phyloP scores from a whole-genome alignment of 140 eudicot genomes.

The Stevia rebaudiana region DNA sequence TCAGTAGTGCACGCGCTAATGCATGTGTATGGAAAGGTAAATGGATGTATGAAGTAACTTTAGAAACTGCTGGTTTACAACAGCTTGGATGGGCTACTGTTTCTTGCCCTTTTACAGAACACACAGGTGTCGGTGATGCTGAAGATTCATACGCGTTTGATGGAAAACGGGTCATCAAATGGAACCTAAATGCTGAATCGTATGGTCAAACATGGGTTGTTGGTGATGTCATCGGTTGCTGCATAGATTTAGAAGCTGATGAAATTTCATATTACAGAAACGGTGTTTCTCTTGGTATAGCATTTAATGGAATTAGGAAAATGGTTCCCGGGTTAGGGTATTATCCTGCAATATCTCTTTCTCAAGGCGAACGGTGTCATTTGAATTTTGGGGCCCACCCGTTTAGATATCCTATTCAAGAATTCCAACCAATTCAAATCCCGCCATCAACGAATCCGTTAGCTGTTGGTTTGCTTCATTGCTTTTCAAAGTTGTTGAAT shows the following conservation, averaged over 20 bases:
- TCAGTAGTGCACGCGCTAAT: slow-evolving; percentile 85
- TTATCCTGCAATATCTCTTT: slow-evolving; percentile 89
- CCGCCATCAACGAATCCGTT: slow-evolving; percentile 48
- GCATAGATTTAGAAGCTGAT: slow-evolving; percentile 78
- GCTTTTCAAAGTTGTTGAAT: slow-evolving; percentile 67
- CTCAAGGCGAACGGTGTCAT: slow-evolving; percentile 92
- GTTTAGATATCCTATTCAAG: slow-evolving; percentile 66
- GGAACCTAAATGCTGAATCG: slow-evolving; percentile 69
- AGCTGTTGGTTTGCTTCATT: slow-evolving; percentile 50
- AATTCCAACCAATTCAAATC: slow-evolving; percentile 74
- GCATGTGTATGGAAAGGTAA: slow-evolving; percentile 99
- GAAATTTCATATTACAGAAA: slow-evolving; percentile 69
- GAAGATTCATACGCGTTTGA: slow-evolving; percentile 96
- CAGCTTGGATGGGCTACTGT: slow-evolving; percentile 98
- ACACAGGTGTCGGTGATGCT: slow-evolving; percentile 92
- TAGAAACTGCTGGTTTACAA: slow-evolving; percentile 91
- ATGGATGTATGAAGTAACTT: slow-evolving; percentile 99
- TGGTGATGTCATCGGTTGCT: slow-evolving; percentile 97
- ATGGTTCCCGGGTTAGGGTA: slow-evolving; percentile 92
- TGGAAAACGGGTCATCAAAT: slow-evolving; percentile 81
- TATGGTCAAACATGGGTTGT: slow-evolving; percentile 94
- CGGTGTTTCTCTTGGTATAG: slow-evolving; percentile 88
- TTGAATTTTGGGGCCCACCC: slow-evolving; percentile 84
- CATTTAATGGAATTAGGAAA: slow-evolving; percentile 78
- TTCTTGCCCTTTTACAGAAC: slow-evolving; percentile 75